A percentile compares a stretch with the other conserved stretches of the same genome.
These are phyloP conservation scores for Apiospora marii DNA, from an alignment of 2,329 filamentous ascomycete genomes.

Conservation along the genomic window DNA sequence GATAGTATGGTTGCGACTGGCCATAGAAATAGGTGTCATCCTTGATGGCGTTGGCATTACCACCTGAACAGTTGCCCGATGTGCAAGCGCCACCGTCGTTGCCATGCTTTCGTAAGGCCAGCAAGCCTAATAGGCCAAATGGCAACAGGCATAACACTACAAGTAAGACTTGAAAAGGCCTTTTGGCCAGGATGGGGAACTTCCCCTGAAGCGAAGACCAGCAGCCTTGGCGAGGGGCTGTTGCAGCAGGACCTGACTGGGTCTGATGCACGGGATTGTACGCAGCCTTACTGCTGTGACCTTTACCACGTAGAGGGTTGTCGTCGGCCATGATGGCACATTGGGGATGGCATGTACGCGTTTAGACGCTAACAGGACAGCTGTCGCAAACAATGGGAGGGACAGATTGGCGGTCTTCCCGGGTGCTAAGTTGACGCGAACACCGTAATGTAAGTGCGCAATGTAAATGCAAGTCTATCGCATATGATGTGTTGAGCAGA, in stretches of 20 bases:
- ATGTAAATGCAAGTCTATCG: background rate
- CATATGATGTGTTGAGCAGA: background rate
- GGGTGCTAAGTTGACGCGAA: background rate
- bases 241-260: background rate
- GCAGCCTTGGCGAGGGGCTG: background rate
- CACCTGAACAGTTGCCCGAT: slow-evolving; percentile 24
- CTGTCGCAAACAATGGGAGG: background rate
- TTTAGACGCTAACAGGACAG: background rate
- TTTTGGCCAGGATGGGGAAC: slow-evolving; percentile 30
- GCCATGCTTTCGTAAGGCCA: slow-evolving; percentile 39
- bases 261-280: background rate
- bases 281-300: slow-evolving; percentile 7
- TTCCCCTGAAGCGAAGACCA: slow-evolving; percentile 10
- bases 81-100: slow-evolving; percentile 22
- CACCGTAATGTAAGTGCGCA: background rate
- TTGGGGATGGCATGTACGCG: background rate
- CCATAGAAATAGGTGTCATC: slow-evolving; percentile 58
- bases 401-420: background rate
- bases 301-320: background rate
- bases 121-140: slow-evolving; percentile 41
- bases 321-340: background rate
- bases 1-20: slow-evolving; percentile 58
- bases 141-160: slow-evolving; percentile 41
- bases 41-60: slow-evolving; percentile 40
- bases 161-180: slow-evolving; percentile 37